phyloP scores from a whole-genome alignment of 768 basidiomycete species.

The Cyclocybe aegerita region DNA sequence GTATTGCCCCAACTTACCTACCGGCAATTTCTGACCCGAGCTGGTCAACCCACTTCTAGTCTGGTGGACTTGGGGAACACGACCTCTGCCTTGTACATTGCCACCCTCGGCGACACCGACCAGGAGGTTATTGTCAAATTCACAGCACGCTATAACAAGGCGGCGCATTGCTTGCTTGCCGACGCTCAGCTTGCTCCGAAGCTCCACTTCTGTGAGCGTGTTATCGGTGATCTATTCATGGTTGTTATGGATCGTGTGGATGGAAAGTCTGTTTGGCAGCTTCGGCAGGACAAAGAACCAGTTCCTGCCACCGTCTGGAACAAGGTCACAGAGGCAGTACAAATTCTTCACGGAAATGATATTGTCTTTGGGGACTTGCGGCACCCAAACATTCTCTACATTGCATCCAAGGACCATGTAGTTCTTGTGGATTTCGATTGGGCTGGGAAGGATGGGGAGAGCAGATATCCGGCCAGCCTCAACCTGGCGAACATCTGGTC shows the following conservation, averaged over 20 bases:
- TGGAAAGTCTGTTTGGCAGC: conserved; percentile 11
- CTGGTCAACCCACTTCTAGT: conserved; percentile 12
- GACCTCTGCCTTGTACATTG: conserved; percentile 16
- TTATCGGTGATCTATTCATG: conserved; percentile 19
- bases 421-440: conserved; percentile 30
- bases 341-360: conserved; percentile 11
- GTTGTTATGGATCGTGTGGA: conserved; percentile 19
- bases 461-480: conserved; percentile 22
- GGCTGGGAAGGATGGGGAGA: conserved; percentile 17
- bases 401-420: conserved; percentile 5
- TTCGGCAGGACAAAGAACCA: conserved; percentile 22
- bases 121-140: conserved; percentile 22
- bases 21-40: conserved; percentile 8
- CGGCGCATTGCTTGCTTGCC: conserved; percentile 16
- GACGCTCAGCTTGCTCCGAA: conserved; percentile 14
- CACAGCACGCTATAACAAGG: conserved; percentile 15
- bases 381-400: conserved; percentile 20
- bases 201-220: conserved; percentile 14
- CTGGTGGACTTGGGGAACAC: conserved; percentile 12
- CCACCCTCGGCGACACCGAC: conserved; percentile 11
- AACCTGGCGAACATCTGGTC: conserved; percentile 13
- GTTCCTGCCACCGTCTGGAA: conserved; percentile 6
- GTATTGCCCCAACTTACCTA: conserved; percentile 13
- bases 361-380: conserved; percentile 30
- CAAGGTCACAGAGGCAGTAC: conserved; percentile 11